A percentile compares a stretch with the other conserved stretches of the same genome.
These are phyloP conservation scores for Tremellales sp. DNA, from an alignment of 1,284 basidiomycete genomes.

Conservation along the genomic window DNA sequence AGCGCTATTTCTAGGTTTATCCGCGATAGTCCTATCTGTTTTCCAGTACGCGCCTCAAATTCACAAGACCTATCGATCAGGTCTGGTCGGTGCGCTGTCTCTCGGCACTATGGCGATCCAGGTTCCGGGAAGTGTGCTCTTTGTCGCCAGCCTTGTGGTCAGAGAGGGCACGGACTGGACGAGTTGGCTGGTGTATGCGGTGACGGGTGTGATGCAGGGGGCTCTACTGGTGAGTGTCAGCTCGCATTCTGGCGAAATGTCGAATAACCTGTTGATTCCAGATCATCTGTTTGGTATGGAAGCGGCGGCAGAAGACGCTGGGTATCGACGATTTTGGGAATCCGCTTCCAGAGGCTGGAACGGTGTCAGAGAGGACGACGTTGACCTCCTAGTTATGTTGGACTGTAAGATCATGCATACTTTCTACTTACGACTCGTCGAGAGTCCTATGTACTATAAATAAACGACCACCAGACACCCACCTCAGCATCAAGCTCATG, in stretches of 20 bases:
- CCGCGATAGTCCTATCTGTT: conserved; percentile 69
- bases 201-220: conserved; percentile 82
- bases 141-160: conserved; percentile 80
- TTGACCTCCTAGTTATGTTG: not conserved
- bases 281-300: conserved; percentile 75
- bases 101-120: conserved; percentile 93
- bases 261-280: conserved; percentile 7
- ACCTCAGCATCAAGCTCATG: conserved; percentile 1
- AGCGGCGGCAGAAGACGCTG: conserved; percentile 64
- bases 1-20: conserved; percentile 84
- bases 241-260: not conserved
- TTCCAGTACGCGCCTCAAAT: conserved; percentile 89
- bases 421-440: not conserved
- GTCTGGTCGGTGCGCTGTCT: conserved; percentile 84
- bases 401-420: not conserved
- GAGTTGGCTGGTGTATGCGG: conserved; percentile 78
- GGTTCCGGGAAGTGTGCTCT: conserved; percentile 82
- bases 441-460: not conserved
- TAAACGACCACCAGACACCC: not conserved
- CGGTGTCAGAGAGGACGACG: conserved; percentile 7
- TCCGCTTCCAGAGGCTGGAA: conserved; percentile 49
- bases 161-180: conserved; percentile 81
- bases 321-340: conserved; percentile 92
- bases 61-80: conserved; percentile 67
- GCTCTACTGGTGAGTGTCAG: conserved; percentile 57